Base-by-base conservation (phyloP, 345 rosid species). In the Hibiscus trionum region DNA sequence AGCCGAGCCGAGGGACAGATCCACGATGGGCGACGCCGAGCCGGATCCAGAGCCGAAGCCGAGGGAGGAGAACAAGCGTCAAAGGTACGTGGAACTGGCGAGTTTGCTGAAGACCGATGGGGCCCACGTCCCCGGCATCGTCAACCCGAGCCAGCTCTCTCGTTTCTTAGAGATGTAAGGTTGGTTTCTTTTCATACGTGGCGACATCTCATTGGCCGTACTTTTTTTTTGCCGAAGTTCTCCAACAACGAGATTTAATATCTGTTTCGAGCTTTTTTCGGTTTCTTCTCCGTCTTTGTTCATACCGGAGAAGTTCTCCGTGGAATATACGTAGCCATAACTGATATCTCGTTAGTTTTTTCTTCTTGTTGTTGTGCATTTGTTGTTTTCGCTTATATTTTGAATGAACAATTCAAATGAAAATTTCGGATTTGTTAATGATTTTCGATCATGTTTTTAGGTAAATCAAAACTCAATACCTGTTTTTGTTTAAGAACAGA, bases 101-200 rank as follows among this genome's bases (percentile, higher is more conserved):
- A 73, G 81, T 77, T 78, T 93, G 81, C 70, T 91, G 75, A 86
- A 85, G 83, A 55, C 73, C 46, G 92, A 78, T 7, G 93, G 91
- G 86, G 75, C 86, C 87, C 85, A 87, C 81, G 7, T 93, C 27
- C 82, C 88, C 5, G 93, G 90, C 49, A 81, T 93, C 70, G 82
- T 91, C 71, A 91, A 93, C 81, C 98, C 98, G 39, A 86, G 88
- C 75, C 93, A 89, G 80, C 92, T 93, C 72, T 88, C 85, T 66
- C 86, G 84, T 57, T 82, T 85, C 74, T 55, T 91, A 33, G 85
- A 82, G 70, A 81, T 84, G 80, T 86, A 87, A 88, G 42, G 75
- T 72, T 0, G 61, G 61, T 66, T 29, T 55, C 17, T 26, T 24
- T 16, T 15, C 11, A 53, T 76, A 83, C 86, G 88, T 86, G 91